Evolutionary conservation across 2,329 filamentous ascomycete species (phyloP).

Genomic region (Ceratocystis cubensis): DNA sequence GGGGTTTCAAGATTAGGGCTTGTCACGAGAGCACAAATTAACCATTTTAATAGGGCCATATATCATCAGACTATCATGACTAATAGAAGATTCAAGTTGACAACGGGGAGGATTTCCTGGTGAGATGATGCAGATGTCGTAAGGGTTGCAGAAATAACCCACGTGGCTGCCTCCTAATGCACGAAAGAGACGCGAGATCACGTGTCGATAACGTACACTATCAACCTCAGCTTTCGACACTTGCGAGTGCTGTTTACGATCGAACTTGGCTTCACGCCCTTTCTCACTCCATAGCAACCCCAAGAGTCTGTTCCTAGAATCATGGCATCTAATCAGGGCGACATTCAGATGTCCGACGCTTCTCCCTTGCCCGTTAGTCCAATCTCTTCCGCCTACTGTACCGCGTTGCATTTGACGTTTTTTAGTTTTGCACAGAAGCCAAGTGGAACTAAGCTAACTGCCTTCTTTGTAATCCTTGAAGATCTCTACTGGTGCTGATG

Average conservation of each 20-base stretch:
- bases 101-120: background rate
- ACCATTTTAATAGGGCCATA: background rate
- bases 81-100: background rate
- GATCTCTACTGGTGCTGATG: constrained; percentile 35
- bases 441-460: constrained; percentile 5
- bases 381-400: background rate
- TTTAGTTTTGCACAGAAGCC: background rate
- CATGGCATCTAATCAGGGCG: constrained; percentile 14
- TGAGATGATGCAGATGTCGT: background rate
- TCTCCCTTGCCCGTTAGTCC: constrained; percentile 12
- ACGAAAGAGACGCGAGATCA: background rate
- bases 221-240: background rate
- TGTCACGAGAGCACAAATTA: background rate
- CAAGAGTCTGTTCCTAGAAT: background rate
- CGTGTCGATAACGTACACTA: constrained; percentile 6
- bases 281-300: background rate
- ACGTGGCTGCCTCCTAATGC: background rate
- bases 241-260: no score
- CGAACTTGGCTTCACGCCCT: background rate
- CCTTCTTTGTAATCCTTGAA: constrained; percentile 27
- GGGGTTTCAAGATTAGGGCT: background rate
- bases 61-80: background rate
- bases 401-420: background rate
- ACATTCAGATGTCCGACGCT: constrained; percentile 18
- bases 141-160: background rate